Conservation (phyloP, 257 asterid genomes). For the Buddleja alternifolia region DNA sequence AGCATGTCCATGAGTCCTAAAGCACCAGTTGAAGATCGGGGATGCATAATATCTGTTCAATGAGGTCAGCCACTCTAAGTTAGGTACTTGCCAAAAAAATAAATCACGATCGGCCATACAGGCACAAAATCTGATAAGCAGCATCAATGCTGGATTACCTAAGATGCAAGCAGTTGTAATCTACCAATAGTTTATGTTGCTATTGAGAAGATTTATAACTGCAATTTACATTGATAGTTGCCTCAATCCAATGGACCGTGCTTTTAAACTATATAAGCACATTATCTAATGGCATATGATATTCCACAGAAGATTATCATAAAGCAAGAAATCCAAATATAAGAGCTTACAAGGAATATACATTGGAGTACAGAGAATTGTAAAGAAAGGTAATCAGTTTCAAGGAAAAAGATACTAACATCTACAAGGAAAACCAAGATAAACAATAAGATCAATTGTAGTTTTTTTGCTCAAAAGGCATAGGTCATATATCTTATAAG, state of each 20-base stretch:
- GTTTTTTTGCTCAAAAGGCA: background rate
- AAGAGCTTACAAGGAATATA: background rate
- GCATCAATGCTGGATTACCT: background rate
- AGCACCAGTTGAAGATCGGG: conserved; percentile 7
- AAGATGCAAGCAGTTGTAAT: background rate
- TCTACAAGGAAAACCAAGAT: background rate
- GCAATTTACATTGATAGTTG: background rate
- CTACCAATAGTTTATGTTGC: background rate
- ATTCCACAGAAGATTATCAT: background rate
- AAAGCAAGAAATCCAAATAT: background rate
- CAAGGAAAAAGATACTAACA: conserved; percentile 7
- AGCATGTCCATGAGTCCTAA: background rate
- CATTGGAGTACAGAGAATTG: background rate
- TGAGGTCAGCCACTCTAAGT: background rate
- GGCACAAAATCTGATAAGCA: background rate
- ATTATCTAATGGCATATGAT: background rate
- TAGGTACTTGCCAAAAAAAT: background rate
- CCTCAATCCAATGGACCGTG: background rate
- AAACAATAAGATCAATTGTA: background rate
- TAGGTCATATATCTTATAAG: background rate
- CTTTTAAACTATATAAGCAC: background rate
- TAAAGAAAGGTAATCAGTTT: background rate
- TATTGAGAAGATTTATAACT: background rate
- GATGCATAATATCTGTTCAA: background rate
- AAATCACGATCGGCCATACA: background rate